Conservation (phyloP, 2,329 filamentous ascomycete genomes). For the Albifimbria verrucaria region DNA sequence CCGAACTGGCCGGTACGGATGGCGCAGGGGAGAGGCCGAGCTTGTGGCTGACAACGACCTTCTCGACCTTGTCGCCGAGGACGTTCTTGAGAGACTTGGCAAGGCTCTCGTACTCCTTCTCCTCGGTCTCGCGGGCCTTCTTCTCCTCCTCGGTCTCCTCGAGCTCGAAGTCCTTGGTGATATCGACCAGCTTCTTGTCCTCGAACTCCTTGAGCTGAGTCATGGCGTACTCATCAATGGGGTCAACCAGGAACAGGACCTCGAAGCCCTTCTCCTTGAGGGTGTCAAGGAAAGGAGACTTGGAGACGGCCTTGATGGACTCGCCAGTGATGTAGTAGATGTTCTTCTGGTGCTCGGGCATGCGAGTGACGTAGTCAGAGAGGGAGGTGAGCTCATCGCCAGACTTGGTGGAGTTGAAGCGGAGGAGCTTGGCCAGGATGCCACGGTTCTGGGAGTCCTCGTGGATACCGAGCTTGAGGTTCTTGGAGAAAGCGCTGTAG, state of each 20-base stretch:
- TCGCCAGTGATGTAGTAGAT: slow-evolving; percentile 99
- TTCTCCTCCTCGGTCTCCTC: slow-evolving; percentile 99
- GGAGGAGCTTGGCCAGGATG: slow-evolving; percentile 92
- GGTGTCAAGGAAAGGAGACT: slow-evolving; percentile 98
- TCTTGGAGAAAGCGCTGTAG: slow-evolving; percentile 99
- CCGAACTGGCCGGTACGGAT: slow-evolving; percentile 99
- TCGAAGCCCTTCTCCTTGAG: slow-evolving; percentile 99
- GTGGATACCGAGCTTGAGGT: slow-evolving; percentile 99
- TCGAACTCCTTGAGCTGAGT: slow-evolving; percentile 99
- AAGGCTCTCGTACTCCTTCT: slow-evolving; percentile 95
- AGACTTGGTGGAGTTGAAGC: slow-evolving; percentile 99
- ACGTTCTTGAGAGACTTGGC: slow-evolving; percentile 99
- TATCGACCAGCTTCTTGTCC: slow-evolving; percentile 99
- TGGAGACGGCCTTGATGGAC: slow-evolving; percentile 95
- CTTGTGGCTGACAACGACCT: slow-evolving; percentile 99
- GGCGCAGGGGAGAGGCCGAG: slow-evolving; percentile 87
- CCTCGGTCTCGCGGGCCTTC: slow-evolving; percentile 87
- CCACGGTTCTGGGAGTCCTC: slow-evolving; percentile 98
- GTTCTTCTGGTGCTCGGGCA: slow-evolving; percentile 99
- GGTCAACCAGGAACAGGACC: slow-evolving; percentile 98
- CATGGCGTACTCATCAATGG: slow-evolving; percentile 99
- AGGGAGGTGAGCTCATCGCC: slow-evolving; percentile 94
- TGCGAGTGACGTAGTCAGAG: slow-evolving; percentile 95
- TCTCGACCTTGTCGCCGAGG: slow-evolving; percentile 98
- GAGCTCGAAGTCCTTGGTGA: slow-evolving; percentile 99